Percentiles rank a stretch among this genome's conserved stretches.
These are phyloP conservation scores for Asterochloris sp. DNA, from an alignment of 139 green algal genomes.

Conservation along the genomic window DNA sequence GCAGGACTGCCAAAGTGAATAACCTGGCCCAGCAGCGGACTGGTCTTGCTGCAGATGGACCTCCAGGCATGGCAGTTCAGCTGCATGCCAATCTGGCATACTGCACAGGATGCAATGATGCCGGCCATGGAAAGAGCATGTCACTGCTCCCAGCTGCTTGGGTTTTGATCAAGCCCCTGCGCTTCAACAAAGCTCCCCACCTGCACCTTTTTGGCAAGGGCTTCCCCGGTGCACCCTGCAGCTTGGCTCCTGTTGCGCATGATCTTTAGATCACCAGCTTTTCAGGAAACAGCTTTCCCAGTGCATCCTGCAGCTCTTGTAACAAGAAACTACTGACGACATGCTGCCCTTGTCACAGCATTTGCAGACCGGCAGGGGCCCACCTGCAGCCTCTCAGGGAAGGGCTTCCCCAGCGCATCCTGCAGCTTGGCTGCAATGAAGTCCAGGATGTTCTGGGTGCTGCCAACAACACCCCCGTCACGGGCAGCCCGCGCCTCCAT, in stretches of 20 bases:
- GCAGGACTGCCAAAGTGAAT: too few relatives aligned
- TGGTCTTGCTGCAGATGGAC: too few relatives aligned
- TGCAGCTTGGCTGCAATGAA: conserved; percentile 81
- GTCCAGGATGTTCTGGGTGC: conserved; percentile 96
- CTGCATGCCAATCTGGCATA: too few relatives aligned
- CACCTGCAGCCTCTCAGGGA: conserved; percentile 29
- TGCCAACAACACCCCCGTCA: conserved; percentile 91
- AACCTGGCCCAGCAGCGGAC: too few relatives aligned
- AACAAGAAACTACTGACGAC: too few relatives aligned
- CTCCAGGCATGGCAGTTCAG: too few relatives aligned
- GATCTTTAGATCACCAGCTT: too few relatives aligned
- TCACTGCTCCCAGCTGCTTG: too few relatives aligned
- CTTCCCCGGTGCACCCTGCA: conserved; percentile 51
- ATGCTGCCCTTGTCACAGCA: not conserved
- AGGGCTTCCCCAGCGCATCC: conserved; percentile 56
- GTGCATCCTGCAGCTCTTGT: not conserved
- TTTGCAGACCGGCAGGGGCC: not conserved
- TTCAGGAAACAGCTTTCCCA: too few relatives aligned
- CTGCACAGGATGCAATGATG: too few relatives aligned
- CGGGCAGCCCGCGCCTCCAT: conserved; percentile 78
- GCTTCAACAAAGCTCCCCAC: not conserved
- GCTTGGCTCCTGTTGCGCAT: conserved; percentile 35
- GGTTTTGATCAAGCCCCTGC: too few relatives aligned
- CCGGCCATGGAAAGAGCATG: too few relatives aligned
- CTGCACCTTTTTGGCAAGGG: conserved; percentile 34